Conservation (phyloP, 2,329 filamentous ascomycete genomes). For the Stagonosporopsis tanaceti region DNA sequence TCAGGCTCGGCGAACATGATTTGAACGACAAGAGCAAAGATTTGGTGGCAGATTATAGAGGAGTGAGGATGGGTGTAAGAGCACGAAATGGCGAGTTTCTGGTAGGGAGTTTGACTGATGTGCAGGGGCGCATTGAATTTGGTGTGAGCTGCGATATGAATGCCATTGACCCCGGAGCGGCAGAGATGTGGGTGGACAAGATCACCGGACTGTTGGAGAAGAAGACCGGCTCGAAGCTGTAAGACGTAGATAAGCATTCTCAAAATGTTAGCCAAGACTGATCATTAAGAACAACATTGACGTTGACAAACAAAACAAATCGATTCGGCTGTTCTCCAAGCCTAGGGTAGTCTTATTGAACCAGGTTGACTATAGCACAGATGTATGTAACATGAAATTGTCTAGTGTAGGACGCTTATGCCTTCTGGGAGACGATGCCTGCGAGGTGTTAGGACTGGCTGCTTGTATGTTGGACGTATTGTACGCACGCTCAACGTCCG, state of each 20-base stretch:
- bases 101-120: slow-evolving; percentile 52
- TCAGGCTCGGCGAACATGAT: slow-evolving; percentile 40
- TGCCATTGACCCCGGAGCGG: slow-evolving; percentile 44
- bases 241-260: background rate
- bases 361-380: slow-evolving; percentile 52
- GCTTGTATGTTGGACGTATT: slow-evolving; percentile 12
- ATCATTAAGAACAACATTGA: background rate
- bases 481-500: slow-evolving; percentile 89
- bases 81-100: slow-evolving; percentile 58
- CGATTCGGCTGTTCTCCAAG: slow-evolving; percentile 37
- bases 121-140: slow-evolving; percentile 46
- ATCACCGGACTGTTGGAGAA: slow-evolving; percentile 44
- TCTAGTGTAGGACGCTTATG: slow-evolving; percentile 44
- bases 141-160: slow-evolving; percentile 54
- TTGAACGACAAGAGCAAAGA: slow-evolving; percentile 38
- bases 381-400: slow-evolving; percentile 51
- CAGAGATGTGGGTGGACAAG: slow-evolving; percentile 41
- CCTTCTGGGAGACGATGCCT: slow-evolving; percentile 52
- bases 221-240: background rate
- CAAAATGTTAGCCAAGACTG: background rate
- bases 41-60: slow-evolving; percentile 52
- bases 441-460: slow-evolving; percentile 27
- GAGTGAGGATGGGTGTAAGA: slow-evolving; percentile 51
- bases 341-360: slow-evolving; percentile 45
- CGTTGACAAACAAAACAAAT: slow-evolving; percentile 25